phyloP scores from a whole-genome alignment of 352 stramenopile species.

The Globisporangium cystogenes region DNA sequence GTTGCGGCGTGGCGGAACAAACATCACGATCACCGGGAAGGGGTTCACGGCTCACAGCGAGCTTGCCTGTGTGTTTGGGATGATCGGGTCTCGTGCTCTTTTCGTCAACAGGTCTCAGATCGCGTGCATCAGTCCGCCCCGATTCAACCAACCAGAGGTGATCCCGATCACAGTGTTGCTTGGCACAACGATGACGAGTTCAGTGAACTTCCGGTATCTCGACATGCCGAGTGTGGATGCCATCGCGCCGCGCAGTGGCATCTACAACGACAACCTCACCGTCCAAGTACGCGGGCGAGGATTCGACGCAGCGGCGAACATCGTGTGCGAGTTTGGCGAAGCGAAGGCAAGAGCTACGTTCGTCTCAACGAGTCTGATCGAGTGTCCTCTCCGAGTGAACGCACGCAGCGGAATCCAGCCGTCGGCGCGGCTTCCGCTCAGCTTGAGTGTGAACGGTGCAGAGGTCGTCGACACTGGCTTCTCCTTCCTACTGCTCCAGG shows the following conservation, averaged over 20 bases:
- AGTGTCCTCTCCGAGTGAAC: slow-evolving; percentile 3
- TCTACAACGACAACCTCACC: slow-evolving; percentile 16
- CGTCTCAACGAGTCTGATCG: slow-evolving; percentile 1
- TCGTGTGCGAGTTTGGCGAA: slow-evolving; percentile 23
- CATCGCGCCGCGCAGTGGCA: slow-evolving; percentile 20
- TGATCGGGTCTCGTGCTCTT: slow-evolving; percentile 10
- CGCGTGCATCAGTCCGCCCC: slow-evolving; percentile 25
- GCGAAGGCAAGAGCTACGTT: background rate
- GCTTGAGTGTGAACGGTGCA: slow-evolving; percentile 21
- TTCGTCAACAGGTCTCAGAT: slow-evolving; percentile 26
- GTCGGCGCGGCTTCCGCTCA: slow-evolving; percentile 12
- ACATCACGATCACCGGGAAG: slow-evolving; percentile 22
- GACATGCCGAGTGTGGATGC: slow-evolving; percentile 17
- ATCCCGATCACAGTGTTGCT: slow-evolving; percentile 18
- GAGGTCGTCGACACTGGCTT: slow-evolving; percentile 28
- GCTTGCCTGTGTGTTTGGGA: slow-evolving; percentile 31
- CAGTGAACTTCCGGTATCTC: slow-evolving; percentile 25
- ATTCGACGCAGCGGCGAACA: slow-evolving; percentile 14
- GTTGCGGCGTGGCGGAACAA: slow-evolving; percentile 22
- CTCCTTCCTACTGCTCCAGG: slow-evolving; percentile 21
- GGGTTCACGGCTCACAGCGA: slow-evolving; percentile 26
- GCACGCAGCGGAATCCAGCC: background rate
- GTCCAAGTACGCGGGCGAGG: slow-evolving; percentile 18
- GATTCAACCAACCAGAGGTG: slow-evolving; percentile 12
- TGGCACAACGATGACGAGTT: slow-evolving; percentile 13